phyloP scores from a whole-genome alignment of 306 rosid species.

The Medicago ruthenica region DNA sequence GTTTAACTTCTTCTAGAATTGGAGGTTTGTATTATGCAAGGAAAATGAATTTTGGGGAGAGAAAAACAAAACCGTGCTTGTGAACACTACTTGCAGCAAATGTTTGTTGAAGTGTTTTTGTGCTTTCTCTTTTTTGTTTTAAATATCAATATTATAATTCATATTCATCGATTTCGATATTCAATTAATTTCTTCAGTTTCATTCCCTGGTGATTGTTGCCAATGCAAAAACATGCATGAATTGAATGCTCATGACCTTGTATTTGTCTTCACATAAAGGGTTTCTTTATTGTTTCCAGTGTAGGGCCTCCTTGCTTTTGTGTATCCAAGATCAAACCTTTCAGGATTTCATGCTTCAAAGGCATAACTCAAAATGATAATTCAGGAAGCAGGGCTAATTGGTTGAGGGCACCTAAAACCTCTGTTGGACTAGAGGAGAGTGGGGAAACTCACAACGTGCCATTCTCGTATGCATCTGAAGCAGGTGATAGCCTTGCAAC shows the following conservation, averaged over 20 bases:
- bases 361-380: conserved; percentile 65
- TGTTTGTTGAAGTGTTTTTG: conserved; percentile 24
- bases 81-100: background rate
- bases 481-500: conserved; percentile 55
- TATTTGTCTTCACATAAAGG: conserved; percentile 41
- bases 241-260: conserved; percentile 28
- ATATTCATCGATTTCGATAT: conserved; percentile 18
- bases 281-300: conserved; percentile 71
- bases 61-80: conserved; percentile 29
- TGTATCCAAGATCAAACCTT: conserved; percentile 62
- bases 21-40: conserved; percentile 20
- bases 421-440: conserved; percentile 73
- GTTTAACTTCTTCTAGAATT: conserved; percentile 20
- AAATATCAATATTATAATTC: conserved; percentile 16
- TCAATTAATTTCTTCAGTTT: conserved; percentile 15
- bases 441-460: conserved; percentile 67
- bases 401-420: conserved; percentile 68
- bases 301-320: conserved; percentile 72
- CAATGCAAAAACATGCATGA: background rate
- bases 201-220: conserved; percentile 16
- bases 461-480: conserved; percentile 79
- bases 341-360: conserved; percentile 79
- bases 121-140: conserved; percentile 15
- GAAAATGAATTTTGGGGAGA: conserved; percentile 11
- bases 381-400: conserved; percentile 61